Evolutionary conservation across 2,329 filamentous ascomycete genomes (phyloP).

Genomic region (Tolypocladium amazonense): DNA sequence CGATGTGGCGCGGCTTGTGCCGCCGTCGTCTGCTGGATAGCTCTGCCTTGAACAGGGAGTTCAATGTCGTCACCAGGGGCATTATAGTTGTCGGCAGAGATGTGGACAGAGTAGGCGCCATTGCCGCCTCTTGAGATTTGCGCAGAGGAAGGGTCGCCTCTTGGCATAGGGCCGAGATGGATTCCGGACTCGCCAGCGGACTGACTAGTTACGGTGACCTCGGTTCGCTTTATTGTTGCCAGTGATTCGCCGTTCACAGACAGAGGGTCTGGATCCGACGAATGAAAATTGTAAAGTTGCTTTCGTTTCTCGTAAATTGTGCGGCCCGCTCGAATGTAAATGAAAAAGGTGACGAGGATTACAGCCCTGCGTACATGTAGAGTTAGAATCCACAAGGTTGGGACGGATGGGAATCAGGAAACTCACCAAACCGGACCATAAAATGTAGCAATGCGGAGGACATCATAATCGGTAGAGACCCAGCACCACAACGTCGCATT

Average conservation of each 20-base stretch:
- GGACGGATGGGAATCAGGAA: too few relatives aligned
- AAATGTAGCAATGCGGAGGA: constrained; percentile 63
- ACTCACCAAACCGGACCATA: constrained; percentile 61
- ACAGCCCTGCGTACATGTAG: constrained; percentile 10
- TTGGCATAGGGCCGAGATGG: constrained; percentile 12
- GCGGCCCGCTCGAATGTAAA: constrained; percentile 37
- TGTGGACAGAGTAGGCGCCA: constrained; percentile 39
- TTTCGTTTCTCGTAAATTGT: constrained; percentile 58
- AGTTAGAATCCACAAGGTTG: constrained; percentile 32
- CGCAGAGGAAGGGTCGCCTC: constrained; percentile 6
- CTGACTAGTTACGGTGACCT: constrained; percentile 53
- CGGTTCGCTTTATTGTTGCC: constrained; percentile 44
- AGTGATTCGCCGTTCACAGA: constrained; percentile 32
- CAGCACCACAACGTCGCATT: constrained; percentile 75
- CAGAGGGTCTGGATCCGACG: constrained; percentile 30
- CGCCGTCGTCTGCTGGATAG: constrained; percentile 6
- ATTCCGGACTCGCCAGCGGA: constrained; percentile 11
- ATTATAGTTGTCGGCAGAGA: constrained; percentile 24
- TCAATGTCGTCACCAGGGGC: constrained; percentile 12
- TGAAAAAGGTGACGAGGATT: constrained; percentile 8
- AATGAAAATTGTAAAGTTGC: constrained; percentile 45
- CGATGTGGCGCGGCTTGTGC: constrained; percentile 8
- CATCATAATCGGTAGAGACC: constrained; percentile 56
- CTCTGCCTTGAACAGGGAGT: constrained; percentile 16
- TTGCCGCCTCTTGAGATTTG: constrained; percentile 6